A percentile compares a stretch with the other conserved stretches of the same genome.
Conservation (phyloP, 1,284 basidiomycete genomes). For the Ustilago loliicola region DNA sequence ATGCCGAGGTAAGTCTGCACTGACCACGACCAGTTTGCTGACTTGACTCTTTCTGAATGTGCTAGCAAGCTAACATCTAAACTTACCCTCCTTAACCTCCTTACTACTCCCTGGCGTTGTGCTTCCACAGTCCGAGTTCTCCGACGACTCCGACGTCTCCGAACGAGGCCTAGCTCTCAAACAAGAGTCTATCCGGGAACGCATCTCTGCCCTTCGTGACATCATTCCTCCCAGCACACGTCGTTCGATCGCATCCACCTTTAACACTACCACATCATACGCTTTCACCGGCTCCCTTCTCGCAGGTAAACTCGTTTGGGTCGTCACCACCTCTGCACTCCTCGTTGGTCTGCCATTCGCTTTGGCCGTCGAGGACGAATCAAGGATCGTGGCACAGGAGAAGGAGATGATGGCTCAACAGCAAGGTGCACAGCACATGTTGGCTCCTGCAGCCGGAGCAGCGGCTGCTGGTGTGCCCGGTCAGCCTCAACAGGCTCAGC, state of each 20-base stretch:
- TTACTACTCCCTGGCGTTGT: neutral
- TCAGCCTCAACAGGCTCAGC: constrained; percentile 10
- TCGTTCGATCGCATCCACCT: constrained; percentile 78
- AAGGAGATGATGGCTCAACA: constrained; percentile 93
- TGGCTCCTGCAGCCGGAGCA: constrained; percentile 31
- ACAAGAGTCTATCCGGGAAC: constrained; percentile 86
- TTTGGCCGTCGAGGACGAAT: constrained; percentile 93
- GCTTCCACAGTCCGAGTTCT: constrained; percentile 48
- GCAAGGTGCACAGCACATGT: constrained; percentile 81
- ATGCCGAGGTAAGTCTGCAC: constrained; percentile 40
- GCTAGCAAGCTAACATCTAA: neutral
- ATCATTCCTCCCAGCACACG: constrained; percentile 93
- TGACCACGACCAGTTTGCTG: neutral
- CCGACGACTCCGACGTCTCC: constrained; percentile 60
- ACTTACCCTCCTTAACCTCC: neutral
- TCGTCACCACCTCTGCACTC: constrained; percentile 91
- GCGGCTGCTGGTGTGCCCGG: constrained; percentile 21
- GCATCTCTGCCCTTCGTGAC: constrained; percentile 90
- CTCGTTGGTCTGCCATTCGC: constrained; percentile 93
- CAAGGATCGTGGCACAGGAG: constrained; percentile 92
- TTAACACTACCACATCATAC: constrained; percentile 77
- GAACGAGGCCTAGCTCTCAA: constrained; percentile 60
- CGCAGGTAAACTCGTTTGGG: constrained; percentile 90
- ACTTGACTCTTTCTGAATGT: neutral
- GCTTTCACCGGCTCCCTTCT: constrained; percentile 77